Conservation (phyloP, 2,329 filamentous ascomycete species). For the Colletotrichum trifolii region DNA sequence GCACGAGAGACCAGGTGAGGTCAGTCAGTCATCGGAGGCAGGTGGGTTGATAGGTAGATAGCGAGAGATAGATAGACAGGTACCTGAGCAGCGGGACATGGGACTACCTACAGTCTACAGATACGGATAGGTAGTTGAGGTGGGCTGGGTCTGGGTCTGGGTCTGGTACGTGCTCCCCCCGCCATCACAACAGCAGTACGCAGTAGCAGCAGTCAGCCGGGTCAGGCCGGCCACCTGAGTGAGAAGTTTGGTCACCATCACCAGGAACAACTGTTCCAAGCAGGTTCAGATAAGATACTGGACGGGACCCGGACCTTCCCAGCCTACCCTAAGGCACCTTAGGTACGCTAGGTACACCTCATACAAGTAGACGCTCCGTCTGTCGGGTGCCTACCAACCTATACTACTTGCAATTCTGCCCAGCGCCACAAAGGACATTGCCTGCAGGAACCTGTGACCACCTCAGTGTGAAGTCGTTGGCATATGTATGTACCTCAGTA, state of each 20-base stretch:
- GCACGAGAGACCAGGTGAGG: conserved; percentile 29
- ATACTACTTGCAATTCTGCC: no score
- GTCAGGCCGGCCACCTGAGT: conserved; percentile 4
- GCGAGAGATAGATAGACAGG: not conserved
- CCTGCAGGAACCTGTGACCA: no score
- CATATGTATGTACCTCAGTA: no score
- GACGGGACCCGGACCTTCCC: conserved; percentile 25
- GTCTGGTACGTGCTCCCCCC: conserved; percentile 26
- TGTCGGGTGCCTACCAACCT: no score
- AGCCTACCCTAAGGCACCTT: not conserved
- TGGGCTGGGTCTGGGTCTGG: conserved; percentile 3
- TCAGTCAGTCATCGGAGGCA: conserved; percentile 26
- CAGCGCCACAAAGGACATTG: no score
- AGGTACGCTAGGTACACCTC: no score
- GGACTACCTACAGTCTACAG: not conserved
- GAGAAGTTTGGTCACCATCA: not conserved
- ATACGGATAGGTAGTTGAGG: conserved; percentile 3
- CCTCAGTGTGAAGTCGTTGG: no score
- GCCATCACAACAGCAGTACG: conserved; percentile 18
- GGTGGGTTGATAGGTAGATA: conserved; percentile 16
- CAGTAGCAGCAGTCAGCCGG: not conserved
- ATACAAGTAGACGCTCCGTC: no score
- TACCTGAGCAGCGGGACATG: not conserved
- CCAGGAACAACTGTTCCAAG: not conserved
- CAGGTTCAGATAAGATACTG: conserved; percentile 27